Evolutionary conservation across 768 basidiomycete species (phyloP).

Genomic region (Cubamyces lactineus): DNA sequence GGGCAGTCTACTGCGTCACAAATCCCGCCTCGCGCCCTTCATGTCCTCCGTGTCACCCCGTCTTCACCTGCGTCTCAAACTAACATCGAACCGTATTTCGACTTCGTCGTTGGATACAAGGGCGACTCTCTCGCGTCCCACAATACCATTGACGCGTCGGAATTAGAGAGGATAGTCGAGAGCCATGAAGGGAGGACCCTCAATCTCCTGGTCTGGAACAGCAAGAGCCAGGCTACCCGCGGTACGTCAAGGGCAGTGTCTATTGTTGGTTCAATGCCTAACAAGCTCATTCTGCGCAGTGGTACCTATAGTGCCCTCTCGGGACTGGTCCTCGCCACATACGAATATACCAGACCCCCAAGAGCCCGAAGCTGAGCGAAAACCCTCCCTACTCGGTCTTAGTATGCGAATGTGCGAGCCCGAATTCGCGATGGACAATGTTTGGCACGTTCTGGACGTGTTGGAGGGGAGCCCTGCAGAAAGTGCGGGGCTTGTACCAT

Average conservation of each 20-base stretch:
- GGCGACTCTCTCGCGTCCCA: constrained; percentile 56
- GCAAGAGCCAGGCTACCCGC: constrained; percentile 72
- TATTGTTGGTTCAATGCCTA: constrained; percentile 5
- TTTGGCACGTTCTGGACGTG: constrained; percentile 98
- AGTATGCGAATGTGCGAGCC: constrained; percentile 95
- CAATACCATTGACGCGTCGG: constrained; percentile 62
- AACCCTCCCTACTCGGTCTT: constrained; percentile 91
- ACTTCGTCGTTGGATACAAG: constrained; percentile 93
- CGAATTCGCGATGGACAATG: constrained; percentile 84
- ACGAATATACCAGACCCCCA: constrained; percentile 40
- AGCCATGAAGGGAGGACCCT: constrained; percentile 72
- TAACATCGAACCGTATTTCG: constrained; percentile 90
- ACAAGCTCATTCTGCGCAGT: constrained; percentile 47
- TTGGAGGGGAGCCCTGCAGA: constrained; percentile 96
- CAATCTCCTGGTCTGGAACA: constrained; percentile 82
- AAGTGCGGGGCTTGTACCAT: constrained; percentile 94
- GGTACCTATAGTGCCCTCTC: constrained; percentile 82
- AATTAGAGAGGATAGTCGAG: constrained; percentile 82
- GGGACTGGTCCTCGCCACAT: constrained; percentile 66
- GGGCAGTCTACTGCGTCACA: constrained; percentile 65
- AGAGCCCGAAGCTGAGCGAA: constrained; percentile 47
- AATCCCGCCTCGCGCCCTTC: constrained; percentile 66
- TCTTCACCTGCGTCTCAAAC: constrained; percentile 87
- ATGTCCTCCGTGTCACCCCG: constrained; percentile 89
- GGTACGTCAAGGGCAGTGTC: constrained; percentile 45